Base-by-base conservation (phyloP, 495 filamentous ascomycete genomes). In the Annulohypoxylon stygium region DNA sequence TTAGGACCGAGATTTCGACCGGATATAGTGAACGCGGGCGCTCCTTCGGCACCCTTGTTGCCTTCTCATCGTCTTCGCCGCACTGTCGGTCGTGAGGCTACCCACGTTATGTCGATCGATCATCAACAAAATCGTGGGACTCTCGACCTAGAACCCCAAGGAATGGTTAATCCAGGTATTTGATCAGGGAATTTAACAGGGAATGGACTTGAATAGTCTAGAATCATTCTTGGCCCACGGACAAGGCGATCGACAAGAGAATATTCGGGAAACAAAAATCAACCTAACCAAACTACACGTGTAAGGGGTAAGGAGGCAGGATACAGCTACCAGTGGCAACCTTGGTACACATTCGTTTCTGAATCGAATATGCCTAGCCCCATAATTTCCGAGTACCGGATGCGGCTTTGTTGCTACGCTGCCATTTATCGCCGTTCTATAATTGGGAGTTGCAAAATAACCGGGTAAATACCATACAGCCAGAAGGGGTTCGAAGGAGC, bases 401-500 rank as follows among this genome's bases (percentile, higher is more conserved):
- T 70, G 69, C 61, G 64, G 68, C 64, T 54, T 54, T 76, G 43
- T 54, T 71, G 59, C 55, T 63, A 70, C 62, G 48, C 69, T 78
- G 69, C 69, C 75, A 73, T 75, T 58, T 75, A 73, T 78, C 45
- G 36, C 59, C 41, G 69, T 61, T 61, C 66, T 78, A 73, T 74
- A 63, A 78, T 78, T 78, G 76, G 76, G 71, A 74, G 76, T 61
- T 61, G 65, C 74, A 76, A 76, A 67, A 74, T 78, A 74, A 70
- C 76, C 76, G 76, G 76, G 73, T 78, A 78, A 78, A 78, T 73
- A 41, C 59, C 61, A 74, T 78, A 76, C 73, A 78, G 76, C 76
- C 76, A 78, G 76, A 78, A 78, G 66, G 61, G 69, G 69, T 59
- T 68, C 58, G 63, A 65, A 74, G 43, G 43, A 74, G 47, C 62